A percentile compares a stretch with the other conserved stretches of the same genome.
These are phyloP conservation scores for Paecilomyces sp. DNA, from an alignment of 2,329 filamentous ascomycete species.

Conservation along the genomic window DNA sequence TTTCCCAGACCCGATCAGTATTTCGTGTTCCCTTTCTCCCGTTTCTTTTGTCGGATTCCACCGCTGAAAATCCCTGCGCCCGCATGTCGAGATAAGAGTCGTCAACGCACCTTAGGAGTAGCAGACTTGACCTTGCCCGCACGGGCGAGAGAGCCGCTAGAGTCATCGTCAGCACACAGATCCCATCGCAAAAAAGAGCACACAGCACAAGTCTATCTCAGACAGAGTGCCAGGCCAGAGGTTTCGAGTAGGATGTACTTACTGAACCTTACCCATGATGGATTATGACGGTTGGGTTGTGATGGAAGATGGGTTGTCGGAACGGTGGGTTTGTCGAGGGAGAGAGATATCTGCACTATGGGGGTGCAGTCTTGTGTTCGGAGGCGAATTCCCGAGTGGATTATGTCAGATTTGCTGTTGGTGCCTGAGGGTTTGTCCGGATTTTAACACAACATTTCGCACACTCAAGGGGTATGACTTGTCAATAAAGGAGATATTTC, in stretches of 20 bases:
- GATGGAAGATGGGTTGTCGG: constrained; percentile 11
- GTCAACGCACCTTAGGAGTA: constrained; percentile 27
- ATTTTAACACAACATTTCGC: neutral
- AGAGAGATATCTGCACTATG: neutral
- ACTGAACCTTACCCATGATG: constrained; percentile 83
- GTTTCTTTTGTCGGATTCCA: neutral
- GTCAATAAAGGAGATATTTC: neutral
- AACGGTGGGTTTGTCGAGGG: constrained; percentile 6
- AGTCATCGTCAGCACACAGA: neutral
- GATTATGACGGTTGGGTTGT: constrained; percentile 33
- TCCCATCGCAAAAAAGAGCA: neutral
- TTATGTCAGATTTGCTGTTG: neutral
- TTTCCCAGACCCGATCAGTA: neutral
- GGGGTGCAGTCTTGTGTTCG: neutral
- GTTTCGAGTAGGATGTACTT: neutral
- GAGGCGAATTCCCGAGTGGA: neutral
- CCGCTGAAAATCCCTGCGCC: neutral
- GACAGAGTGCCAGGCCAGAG: neutral
- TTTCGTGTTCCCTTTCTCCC: neutral
- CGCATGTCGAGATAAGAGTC: neutral
- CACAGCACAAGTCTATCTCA: neutral
- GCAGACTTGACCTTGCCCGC: constrained; percentile 98
- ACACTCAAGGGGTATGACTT: neutral
- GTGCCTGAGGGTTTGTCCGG: constrained; percentile 8
- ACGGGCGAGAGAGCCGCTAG: constrained; percentile 76